Evolutionary conservation across 306 rosid genomes (phyloP).

Genomic region (Gillenia trifoliata): DNA sequence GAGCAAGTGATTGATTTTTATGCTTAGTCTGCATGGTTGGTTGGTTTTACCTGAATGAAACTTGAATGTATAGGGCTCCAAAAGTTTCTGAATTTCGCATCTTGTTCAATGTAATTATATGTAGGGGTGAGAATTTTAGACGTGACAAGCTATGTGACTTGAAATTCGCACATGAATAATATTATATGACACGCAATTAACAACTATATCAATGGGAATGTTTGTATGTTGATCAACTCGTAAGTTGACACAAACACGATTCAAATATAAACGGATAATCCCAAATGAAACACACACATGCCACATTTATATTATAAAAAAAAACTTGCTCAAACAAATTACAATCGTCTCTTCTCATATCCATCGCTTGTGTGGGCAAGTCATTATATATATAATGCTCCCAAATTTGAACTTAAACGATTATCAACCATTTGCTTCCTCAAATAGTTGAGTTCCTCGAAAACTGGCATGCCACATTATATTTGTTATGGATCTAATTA

Average conservation of each 20-base stretch:
- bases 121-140: too few relatives aligned
- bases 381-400: neutral
- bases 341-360: too few relatives aligned
- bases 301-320: too few relatives aligned
- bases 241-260: too few relatives aligned
- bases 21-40: neutral
- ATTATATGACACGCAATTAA: too few relatives aligned
- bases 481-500: neutral
- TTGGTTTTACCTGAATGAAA: neutral
- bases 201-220: too few relatives aligned
- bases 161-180: too few relatives aligned
- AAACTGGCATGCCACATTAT: neutral
- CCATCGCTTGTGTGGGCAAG: neutral
- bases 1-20: neutral
- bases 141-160: too few relatives aligned
- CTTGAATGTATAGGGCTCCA: neutral
- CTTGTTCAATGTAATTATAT: neutral
- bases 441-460: conserved; percentile 12
- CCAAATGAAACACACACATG: too few relatives aligned
- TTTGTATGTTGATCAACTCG: too few relatives aligned
- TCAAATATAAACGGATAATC: too few relatives aligned
- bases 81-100: neutral
- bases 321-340: too few relatives aligned
- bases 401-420: neutral
- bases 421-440: neutral